Base-by-base conservation (phyloP, 2,329 filamentous ascomycete species). In the Neofusicoccum parvum region DNA sequence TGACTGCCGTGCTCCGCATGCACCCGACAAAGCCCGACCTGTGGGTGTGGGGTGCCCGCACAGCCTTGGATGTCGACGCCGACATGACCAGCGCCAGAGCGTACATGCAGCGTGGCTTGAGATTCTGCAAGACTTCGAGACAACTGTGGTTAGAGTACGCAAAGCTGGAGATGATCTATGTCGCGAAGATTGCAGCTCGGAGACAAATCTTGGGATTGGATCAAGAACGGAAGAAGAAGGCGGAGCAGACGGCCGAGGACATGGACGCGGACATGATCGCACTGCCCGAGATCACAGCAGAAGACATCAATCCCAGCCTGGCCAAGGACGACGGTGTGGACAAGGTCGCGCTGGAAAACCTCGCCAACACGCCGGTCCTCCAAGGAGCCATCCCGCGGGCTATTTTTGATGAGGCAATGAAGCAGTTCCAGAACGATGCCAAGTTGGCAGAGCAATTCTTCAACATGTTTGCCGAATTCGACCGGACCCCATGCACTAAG, bases 341-440 rank as follows among this genome's bases (percentile, higher is more conserved):
- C 64, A 80, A 87, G 71, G 77, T 81, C 70, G 82, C 83, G 63
- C 80, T 96, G 68, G 83, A 90, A 72, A 88, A 87, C 67, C 79
- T 91, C 15, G 85, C 86, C 43, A 81, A 84, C 65, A 94, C 93
- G 54, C 93, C 94, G 3, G 92, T 92, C 10, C 84, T 97, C 68
- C 92, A 91, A 67, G 95, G 95, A n/a, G 95, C 92, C 15, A 97
- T 99, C 70, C 94, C 95, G 1, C 86, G 93, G 65, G 93, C 94
- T 45, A 92, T 99, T 54, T 97, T 97, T 73, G 92, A 97, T 72
- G 88, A 92, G 23, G 90, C 93, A 5, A 88, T 88, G 80, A 92
- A 90, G 76, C 89, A 97, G 72, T 86, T 90, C 62, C 88, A 91
- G 69, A 88, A 89, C 75, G 86, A 86, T 67, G 79, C 88, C 1